Evolutionary conservation across 2,329 filamentous ascomycete species (phyloP), one percentile per base, ranked within the genome.

Genomic region (Colletotrichum eremochloae): DNA sequence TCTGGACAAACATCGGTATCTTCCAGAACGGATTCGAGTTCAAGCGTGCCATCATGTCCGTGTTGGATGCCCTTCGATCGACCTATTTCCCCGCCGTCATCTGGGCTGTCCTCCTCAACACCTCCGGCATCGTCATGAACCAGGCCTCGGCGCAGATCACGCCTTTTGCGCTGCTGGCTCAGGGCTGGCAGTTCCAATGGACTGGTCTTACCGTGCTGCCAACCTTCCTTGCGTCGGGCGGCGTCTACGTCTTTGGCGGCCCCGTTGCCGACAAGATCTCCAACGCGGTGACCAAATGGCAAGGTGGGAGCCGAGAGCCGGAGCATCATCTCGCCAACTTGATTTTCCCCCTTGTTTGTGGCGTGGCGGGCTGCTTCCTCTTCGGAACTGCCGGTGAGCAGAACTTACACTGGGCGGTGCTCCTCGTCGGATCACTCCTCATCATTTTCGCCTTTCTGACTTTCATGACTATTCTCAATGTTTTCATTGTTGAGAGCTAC

Each of bases 401-500:
- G 53, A 74, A 71, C 29, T 68, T 77, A 33, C 76, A 77, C 63
- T 80, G 79, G 78, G 74, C 73, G 0, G 55, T 80, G 1, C 74
- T 80, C 38, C 71, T 81, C 5, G 56, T 75, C 1, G 79, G 78
- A 4, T 69, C 75, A 1, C 77, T 77, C 62, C 63, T 82, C n/a
- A 74, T 80, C 44, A 69, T 77, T 3, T 79, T 79, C n/a, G 78
- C 75, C 3, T 77, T 77, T 65, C 69, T 80, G 8, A 76, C 77
- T 20, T 73, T 75, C 8, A 76, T 78, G 70, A 76, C 78, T 4
- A 76, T 76, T 36, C 70, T 78, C 61, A 79, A 77, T 72, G 80
- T 81, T 11, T 80, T 77, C 55, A 74, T 80, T 2, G 75, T 82
- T 5, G 80, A 82, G 74, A 81, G 78, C 57, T 80, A 79, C 57